Evolutionary conservation across 257 asterid species (phyloP).

Genomic region (Solanum lignicaule): DNA sequence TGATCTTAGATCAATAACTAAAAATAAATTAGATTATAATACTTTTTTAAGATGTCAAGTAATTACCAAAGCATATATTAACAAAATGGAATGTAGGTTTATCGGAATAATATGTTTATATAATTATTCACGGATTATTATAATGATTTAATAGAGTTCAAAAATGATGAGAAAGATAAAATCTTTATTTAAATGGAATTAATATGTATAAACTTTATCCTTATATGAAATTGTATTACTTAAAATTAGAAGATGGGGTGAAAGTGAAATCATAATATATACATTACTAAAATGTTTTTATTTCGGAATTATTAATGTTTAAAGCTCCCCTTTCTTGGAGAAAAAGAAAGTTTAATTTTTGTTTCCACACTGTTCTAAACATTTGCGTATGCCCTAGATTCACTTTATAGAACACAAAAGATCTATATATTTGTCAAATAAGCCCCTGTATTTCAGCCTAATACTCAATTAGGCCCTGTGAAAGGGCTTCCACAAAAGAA

Average conservation of each 20-base stretch:
- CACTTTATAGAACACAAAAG: background rate
- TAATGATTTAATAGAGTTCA: too few species aligned
- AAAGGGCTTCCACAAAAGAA: background rate
- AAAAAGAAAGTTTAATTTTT: background rate
- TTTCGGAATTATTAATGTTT: background rate
- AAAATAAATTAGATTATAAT: too few species aligned
- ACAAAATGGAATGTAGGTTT: too few species aligned
- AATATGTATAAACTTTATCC: too few species aligned
- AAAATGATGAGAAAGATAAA: too few species aligned
- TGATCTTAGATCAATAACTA: background rate
- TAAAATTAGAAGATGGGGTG: too few species aligned
- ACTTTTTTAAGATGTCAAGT: too few species aligned
- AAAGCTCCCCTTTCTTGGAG: background rate
- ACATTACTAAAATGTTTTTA: background rate
- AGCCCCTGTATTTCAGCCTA: background rate
- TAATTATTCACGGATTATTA: too few species aligned
- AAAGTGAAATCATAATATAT: too few species aligned
- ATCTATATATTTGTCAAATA: background rate
- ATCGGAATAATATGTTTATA: too few species aligned
- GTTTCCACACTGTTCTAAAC: background rate
- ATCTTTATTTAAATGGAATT: too few species aligned
- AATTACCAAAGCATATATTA: background rate
- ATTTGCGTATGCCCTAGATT: constrained; percentile 2
- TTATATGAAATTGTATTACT: too few species aligned
- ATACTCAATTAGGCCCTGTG: background rate